A percentile compares a stretch with the other conserved stretches of the same genome.
Evolutionary conservation across 768 basidiomycete species (phyloP).

Genomic region (Lactarius indigo): DNA sequence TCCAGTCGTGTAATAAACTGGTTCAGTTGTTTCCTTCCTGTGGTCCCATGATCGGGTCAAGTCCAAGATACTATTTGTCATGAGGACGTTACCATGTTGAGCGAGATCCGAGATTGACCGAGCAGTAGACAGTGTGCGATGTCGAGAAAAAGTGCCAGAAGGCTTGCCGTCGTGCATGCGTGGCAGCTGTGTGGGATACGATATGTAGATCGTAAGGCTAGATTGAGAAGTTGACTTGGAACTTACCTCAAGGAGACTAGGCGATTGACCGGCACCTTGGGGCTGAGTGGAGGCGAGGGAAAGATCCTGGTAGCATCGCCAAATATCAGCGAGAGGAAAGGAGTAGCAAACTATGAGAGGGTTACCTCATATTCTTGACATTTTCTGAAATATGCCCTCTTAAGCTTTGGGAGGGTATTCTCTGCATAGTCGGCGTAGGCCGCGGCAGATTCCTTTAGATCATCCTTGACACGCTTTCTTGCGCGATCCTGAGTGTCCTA

Average conservation of each 20-base stretch:
- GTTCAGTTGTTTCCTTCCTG: slow-evolving; percentile 83
- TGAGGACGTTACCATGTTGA: slow-evolving; percentile 56
- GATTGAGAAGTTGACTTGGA: slow-evolving; percentile 41
- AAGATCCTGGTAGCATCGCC: slow-evolving; percentile 52
- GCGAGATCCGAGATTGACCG: slow-evolving; percentile 84
- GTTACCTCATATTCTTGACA: slow-evolving; percentile 82
- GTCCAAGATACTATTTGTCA: neutral
- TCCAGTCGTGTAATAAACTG: slow-evolving; percentile 84
- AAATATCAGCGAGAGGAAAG: neutral
- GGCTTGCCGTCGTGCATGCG: slow-evolving; percentile 71
- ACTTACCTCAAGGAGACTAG: slow-evolving; percentile 31
- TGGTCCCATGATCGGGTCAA: slow-evolving; percentile 1
- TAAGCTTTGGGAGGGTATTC: slow-evolving; percentile 73
- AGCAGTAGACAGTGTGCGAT: slow-evolving; percentile 75
- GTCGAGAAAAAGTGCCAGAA: slow-evolving; percentile 52
- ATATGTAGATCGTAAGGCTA: slow-evolving; percentile 50
- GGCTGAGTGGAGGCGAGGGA: slow-evolving; percentile 45
- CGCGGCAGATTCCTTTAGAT: slow-evolving; percentile 69
- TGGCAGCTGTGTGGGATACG: slow-evolving; percentile 65
- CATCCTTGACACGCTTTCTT: slow-evolving; percentile 85
- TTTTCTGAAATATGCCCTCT: slow-evolving; percentile 75
- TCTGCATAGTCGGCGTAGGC: slow-evolving; percentile 83
- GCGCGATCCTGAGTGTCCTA: slow-evolving; percentile 90
- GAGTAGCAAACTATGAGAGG: neutral
- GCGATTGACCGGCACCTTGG: slow-evolving; percentile 33